Conservation (phyloP, 2,329 filamentous ascomycete genomes). For the Fusarium anguioides region DNA sequence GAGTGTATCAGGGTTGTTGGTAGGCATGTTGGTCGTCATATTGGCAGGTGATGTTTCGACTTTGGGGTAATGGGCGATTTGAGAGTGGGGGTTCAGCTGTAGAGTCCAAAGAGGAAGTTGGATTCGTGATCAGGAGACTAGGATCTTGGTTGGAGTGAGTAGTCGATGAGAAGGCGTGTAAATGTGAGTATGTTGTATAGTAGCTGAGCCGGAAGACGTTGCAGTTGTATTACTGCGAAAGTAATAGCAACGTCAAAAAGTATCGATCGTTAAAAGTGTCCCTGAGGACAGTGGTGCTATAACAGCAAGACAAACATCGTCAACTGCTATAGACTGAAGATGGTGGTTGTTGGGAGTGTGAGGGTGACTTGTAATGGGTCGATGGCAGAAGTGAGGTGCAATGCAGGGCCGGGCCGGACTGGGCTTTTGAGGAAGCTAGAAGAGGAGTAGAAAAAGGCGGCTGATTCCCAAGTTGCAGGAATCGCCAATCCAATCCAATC, state of each 20-base stretch:
- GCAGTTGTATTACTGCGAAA: slow-evolving; percentile 4
- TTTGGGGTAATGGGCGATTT: slow-evolving; percentile 30
- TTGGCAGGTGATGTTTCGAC: slow-evolving; percentile 51
- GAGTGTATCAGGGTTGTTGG: slow-evolving; percentile 44
- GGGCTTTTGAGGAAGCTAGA: slow-evolving; percentile 44
- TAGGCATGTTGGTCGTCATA: slow-evolving; percentile 50
- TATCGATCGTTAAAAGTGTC: slow-evolving; percentile 43
- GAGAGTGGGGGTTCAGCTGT: slow-evolving; percentile 25
- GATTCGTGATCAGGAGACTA: slow-evolving; percentile 12
- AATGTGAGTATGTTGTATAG: slow-evolving; percentile 32
- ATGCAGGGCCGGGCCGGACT: slow-evolving; percentile 43
- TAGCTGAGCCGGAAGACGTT: slow-evolving; percentile 43
- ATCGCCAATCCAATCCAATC: slow-evolving; percentile 35
- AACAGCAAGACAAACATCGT: slow-evolving; percentile 51
- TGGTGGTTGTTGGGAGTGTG: slow-evolving; percentile 16
- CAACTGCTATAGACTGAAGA: slow-evolving; percentile 36
- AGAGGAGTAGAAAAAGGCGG: slow-evolving; percentile 38
- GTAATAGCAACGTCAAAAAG: slow-evolving; percentile 29
- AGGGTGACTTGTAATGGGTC: slow-evolving; percentile 30
- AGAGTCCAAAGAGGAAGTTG: slow-evolving; percentile 16
- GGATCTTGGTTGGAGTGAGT: neutral
- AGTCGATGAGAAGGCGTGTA: slow-evolving; percentile 1
- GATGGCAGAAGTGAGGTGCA: slow-evolving; percentile 37
- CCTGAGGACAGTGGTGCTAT: slow-evolving; percentile 55
- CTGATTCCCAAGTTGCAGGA: slow-evolving; percentile 39